These are phyloP conservation scores for Aspergillus novofumigatus DNA, from an alignment of 2,329 filamentous ascomycete species.

Conservation along the genomic window DNA sequence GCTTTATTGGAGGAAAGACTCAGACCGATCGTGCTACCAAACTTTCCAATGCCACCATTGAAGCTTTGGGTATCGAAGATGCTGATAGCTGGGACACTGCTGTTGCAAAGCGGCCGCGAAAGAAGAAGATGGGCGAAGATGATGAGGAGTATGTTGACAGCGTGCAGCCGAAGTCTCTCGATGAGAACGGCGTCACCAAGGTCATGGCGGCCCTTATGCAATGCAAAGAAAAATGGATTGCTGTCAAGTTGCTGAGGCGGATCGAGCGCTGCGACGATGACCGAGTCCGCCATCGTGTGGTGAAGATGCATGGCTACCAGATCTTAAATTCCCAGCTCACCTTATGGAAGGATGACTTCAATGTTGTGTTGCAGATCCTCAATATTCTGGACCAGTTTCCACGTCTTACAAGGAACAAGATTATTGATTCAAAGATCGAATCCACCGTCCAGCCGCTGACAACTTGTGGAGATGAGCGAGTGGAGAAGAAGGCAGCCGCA, in stretches of 20 bases:
- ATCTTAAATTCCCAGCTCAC: slow-evolving; percentile 84
- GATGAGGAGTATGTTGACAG: slow-evolving; percentile 96
- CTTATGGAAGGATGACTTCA: slow-evolving; percentile 83
- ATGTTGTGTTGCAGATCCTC: slow-evolving; percentile 83
- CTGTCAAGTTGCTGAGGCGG: slow-evolving; percentile 84
- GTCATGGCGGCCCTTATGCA: slow-evolving; percentile 97
- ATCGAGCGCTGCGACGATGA: slow-evolving; percentile 86
- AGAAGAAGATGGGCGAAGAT: slow-evolving; percentile 86
- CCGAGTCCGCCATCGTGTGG: slow-evolving; percentile 78
- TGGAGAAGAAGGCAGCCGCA: slow-evolving; percentile 65
- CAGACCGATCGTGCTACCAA: slow-evolving; percentile 95
- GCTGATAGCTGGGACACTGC: slow-evolving; percentile 87
- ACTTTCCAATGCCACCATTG: slow-evolving; percentile 80
- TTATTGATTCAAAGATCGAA: slow-evolving; percentile 93
- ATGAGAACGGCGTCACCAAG: slow-evolving; percentile 80
- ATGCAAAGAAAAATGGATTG: slow-evolving; percentile 99
- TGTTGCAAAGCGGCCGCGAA: slow-evolving; percentile 82
- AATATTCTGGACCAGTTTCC: slow-evolving; percentile 86
- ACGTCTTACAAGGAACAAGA: slow-evolving; percentile 91
- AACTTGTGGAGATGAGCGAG: slow-evolving; percentile 66
- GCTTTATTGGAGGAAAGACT: slow-evolving; percentile 95
- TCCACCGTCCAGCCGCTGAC: slow-evolving; percentile 67
- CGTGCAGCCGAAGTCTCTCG: slow-evolving; percentile 71
- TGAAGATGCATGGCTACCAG: slow-evolving; percentile 95
- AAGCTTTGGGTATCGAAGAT: slow-evolving; percentile 93